phyloP scores from a whole-genome alignment of 768 basidiomycete species.

The Pleurotus giganteus region DNA sequence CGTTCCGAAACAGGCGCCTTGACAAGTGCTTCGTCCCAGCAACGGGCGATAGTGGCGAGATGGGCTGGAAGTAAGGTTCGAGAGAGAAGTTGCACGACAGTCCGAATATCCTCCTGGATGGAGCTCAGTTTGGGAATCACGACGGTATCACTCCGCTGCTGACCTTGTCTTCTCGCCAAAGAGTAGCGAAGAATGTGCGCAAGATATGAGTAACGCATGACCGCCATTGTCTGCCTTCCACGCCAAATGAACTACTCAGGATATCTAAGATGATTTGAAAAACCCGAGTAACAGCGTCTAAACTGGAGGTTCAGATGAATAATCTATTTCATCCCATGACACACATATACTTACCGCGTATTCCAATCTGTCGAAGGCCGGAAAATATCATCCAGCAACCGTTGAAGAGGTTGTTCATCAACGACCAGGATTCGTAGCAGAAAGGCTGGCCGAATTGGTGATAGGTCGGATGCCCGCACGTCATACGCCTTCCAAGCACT shows the following conservation, averaged over 20 bases:
- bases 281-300: slow-evolving; percentile 50
- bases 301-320: slow-evolving; percentile 27
- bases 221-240: slow-evolving; percentile 69
- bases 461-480: slow-evolving; percentile 53
- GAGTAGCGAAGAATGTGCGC: slow-evolving; percentile 52
- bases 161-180: slow-evolving; percentile 67
- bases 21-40: slow-evolving; percentile 62
- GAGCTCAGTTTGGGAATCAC: background rate
- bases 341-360: slow-evolving; percentile 39
- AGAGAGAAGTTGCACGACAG: slow-evolving; percentile 55
- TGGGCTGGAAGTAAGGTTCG: slow-evolving; percentile 65
- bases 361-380: slow-evolving; percentile 41
- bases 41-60: slow-evolving; percentile 59
- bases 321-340: background rate
- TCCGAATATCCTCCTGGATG: slow-evolving; percentile 64
- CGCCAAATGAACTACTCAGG: slow-evolving; percentile 56
- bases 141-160: slow-evolving; percentile 12
- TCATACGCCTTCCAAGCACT: slow-evolving; percentile 73
- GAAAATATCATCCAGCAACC: slow-evolving; percentile 42
- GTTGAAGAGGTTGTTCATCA: slow-evolving; percentile 60
- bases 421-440: slow-evolving; percentile 60
- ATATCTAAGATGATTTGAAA: slow-evolving; percentile 69
- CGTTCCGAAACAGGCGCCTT: slow-evolving; percentile 58
- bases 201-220: slow-evolving; percentile 60
- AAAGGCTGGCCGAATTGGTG: slow-evolving; percentile 50